Evolutionary conservation across 768 basidiomycete genomes (phyloP), one percentile per base, ranked within the genome.

Genomic region (Phylloporus arenicola): DNA sequence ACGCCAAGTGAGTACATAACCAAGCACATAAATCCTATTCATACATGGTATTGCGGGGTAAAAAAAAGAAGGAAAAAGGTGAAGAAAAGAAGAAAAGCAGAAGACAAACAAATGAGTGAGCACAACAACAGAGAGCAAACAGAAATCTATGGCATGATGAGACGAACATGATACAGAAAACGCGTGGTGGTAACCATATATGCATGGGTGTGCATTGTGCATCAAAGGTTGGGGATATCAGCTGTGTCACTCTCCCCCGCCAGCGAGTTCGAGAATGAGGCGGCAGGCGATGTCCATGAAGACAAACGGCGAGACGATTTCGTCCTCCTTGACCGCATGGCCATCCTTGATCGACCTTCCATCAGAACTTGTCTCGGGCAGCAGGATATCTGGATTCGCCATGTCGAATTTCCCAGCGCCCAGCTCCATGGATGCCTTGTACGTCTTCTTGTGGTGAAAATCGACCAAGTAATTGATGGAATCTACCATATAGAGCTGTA

Each of bases 241-340:
- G 38, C 14, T 16, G 6, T 6, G 25, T 62, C 47, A 76, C 33
- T 75, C 73, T 45, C 74, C 75, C 47, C 78, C 80, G 50, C 88
- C 88, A 22, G 94, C 95, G 57, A 98, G 76, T 73, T 97, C 93
- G 43, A 96, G 78, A 60, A 98, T 98, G 61, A 98, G 76, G 57
- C 85, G 75, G 67, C 92, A 96, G 6, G 96, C 92, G 27, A 94
- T 84, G 68, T 99, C 95, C 81, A 98, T 87, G 69, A 99, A 99
- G 53, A 96, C 81, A 69, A 92, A 98, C 11, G 96, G 96, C 46
- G 83, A 84, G 22, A 87, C 77, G 17, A 88, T 75, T 48, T 83
- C 84, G 60, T 87, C 84, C 47, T 85, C 60, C 43, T 59, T 64
- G 29, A 68, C 73, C 17, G 60, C 64, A 53, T 58, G 68, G 2